Conservation (phyloP, 768 basidiomycete genomes). For the Amylocystis lapponica region DNA sequence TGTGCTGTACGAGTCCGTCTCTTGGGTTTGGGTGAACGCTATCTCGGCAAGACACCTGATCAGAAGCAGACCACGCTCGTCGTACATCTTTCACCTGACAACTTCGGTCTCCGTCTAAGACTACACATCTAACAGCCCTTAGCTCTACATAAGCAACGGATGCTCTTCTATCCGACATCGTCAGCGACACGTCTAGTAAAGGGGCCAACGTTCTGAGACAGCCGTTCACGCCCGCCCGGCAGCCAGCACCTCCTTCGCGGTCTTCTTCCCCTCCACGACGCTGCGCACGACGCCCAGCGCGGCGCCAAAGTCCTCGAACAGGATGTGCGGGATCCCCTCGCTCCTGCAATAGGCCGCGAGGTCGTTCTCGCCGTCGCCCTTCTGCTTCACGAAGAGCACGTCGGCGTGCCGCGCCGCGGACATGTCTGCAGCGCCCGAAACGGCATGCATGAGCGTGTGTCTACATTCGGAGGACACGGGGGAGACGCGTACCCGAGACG, state of each 20-base stretch:
- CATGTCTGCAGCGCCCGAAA: conserved; percentile 74
- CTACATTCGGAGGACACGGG: not conserved
- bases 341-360: conserved; percentile 76
- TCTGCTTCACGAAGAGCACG: conserved; percentile 89
- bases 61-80: no score
- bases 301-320: conserved; percentile 67
- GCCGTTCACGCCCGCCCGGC: conserved; percentile 11
- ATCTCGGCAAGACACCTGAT: no score
- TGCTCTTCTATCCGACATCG: no score
- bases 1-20: no score
- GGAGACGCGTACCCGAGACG: conserved; percentile 65
- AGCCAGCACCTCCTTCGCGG: conserved; percentile 41
- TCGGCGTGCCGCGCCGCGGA: conserved; percentile 92
- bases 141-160: no score
- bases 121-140: no score
- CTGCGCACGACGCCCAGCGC: conserved; percentile 55
- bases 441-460: not conserved
- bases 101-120: no score
- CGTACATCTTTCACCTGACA: no score
- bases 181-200: no score
- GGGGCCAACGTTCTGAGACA: not conserved
- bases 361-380: conserved; percentile 76
- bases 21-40: no score
- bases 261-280: conserved; percentile 69
- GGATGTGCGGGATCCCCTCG: conserved; percentile 72